Conservation (phyloP, 1,139 yeast genomes). For the Lodderomyces theae region DNA sequence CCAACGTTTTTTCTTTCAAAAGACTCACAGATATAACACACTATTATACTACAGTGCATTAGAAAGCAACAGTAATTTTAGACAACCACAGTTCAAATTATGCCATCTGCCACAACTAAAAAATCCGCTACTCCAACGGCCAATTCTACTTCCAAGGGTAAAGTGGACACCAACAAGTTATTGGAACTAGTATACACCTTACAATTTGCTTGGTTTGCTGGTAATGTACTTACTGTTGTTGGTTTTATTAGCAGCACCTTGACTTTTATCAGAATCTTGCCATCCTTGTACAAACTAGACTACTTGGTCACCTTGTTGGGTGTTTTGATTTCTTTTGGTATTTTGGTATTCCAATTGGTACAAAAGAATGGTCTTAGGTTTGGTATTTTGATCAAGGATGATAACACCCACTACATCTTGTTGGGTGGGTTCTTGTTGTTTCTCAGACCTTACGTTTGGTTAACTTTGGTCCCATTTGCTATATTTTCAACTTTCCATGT, state of each 20-base stretch:
- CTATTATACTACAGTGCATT: too few relatives aligned
- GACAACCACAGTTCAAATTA: not conserved
- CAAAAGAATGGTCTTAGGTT: constrained; percentile 38
- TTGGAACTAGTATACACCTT: constrained; percentile 26
- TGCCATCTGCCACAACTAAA: constrained; percentile 8
- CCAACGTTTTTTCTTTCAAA: constrained; percentile 1
- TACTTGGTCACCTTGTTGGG: constrained; percentile 59
- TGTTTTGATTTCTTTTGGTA: constrained; percentile 71
- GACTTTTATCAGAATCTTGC: constrained; percentile 33
- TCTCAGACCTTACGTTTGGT: constrained; percentile 43
- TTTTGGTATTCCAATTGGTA: constrained; percentile 61
- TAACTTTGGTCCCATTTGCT: constrained; percentile 46
- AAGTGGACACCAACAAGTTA: constrained; percentile 14
- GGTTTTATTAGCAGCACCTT: constrained; percentile 54
- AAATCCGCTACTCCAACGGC: constrained; percentile 6
- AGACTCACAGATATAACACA: too few relatives aligned
- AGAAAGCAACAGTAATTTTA: not conserved
- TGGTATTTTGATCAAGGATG: constrained; percentile 33
- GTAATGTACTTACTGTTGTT: constrained; percentile 66
- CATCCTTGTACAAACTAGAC: constrained; percentile 24
- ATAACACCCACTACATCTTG: constrained; percentile 48
- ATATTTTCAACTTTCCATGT: constrained; percentile 62
- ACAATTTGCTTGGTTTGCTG: constrained; percentile 64
- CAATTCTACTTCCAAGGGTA: constrained; percentile 9
- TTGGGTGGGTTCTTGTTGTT: constrained; percentile 41